phyloP scores from a whole-genome alignment of 2,329 filamentous ascomycete genomes.

The Aspergillus flavus region DNA sequence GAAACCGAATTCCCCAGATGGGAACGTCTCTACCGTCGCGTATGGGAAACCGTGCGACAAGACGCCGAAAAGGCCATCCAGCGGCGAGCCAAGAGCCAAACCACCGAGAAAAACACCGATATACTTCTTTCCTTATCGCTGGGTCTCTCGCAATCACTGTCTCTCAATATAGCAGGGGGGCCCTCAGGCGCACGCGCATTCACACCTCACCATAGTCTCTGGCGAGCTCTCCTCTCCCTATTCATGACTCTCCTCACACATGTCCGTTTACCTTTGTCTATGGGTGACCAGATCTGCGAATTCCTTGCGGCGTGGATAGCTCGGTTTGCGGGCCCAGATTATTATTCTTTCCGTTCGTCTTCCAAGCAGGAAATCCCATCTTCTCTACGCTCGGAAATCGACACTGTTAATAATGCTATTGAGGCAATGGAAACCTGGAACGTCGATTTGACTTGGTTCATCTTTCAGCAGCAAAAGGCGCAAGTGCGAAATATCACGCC shows the following conservation, averaged over 20 bases:
- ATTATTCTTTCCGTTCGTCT: slow-evolving; percentile 28
- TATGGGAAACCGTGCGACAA: slow-evolving; percentile 40
- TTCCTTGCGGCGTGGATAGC: slow-evolving; percentile 41
- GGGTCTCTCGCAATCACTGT: slow-evolving; percentile 24
- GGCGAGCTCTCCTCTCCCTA: slow-evolving; percentile 40
- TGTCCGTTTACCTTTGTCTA: slow-evolving; percentile 43
- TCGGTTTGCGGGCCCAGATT: slow-evolving; percentile 36
- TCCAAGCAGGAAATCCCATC: not conserved
- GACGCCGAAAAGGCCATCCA: slow-evolving; percentile 41
- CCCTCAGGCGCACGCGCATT: slow-evolving; percentile 33
- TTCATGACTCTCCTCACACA: slow-evolving; percentile 43
- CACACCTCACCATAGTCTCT: slow-evolving; percentile 43
- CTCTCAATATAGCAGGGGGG: slow-evolving; percentile 20
- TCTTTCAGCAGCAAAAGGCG: slow-evolving; percentile 33
- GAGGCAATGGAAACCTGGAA: slow-evolving; percentile 47
- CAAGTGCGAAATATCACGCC: slow-evolving; percentile 10
- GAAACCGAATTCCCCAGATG: slow-evolving; percentile 64
- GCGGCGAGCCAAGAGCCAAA: slow-evolving; percentile 24
- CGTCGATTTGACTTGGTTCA: slow-evolving; percentile 44
- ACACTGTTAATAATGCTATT: slow-evolving; percentile 34
- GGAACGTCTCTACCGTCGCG: slow-evolving; percentile 43
- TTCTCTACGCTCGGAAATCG: slow-evolving; percentile 14
- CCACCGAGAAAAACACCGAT: not conserved
- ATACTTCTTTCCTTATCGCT: slow-evolving; percentile 17
- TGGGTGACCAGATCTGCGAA: slow-evolving; percentile 45